Conservation (phyloP, 73 alveolate genomes). For the Tetrahymena elliotti region DNA sequence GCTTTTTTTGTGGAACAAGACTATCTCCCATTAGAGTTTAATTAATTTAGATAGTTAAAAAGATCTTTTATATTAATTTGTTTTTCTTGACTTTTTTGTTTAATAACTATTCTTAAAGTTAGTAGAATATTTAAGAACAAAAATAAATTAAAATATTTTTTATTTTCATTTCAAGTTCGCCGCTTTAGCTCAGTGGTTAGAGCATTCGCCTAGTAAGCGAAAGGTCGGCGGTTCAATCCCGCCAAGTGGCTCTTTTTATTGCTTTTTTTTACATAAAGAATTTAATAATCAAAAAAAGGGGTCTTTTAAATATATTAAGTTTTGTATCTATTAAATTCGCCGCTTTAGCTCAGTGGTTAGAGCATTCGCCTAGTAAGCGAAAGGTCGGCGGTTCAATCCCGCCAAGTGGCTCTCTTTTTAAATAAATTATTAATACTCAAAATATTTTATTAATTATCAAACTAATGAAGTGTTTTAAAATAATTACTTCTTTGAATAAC, state of each 20-base stretch:
- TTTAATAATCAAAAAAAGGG: neutral
- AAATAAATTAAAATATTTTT: neutral
- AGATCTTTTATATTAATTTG: no score
- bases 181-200: conserved; percentile 3
- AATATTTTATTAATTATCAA: neutral
- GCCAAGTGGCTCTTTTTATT: neutral
- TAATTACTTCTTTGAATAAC: no score
- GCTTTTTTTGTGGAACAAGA: no score
- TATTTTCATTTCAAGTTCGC: neutral
- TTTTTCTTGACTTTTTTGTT: no score
- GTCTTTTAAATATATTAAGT: neutral
- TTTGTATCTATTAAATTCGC: neutral
- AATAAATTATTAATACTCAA: neutral
- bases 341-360: conserved; percentile 1
- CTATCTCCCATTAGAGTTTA: no score
- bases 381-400: conserved; percentile 3
- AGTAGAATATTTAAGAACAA: no score
- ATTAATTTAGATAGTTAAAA: no score
- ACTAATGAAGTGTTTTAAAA: no score
- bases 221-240: conserved; percentile 5
- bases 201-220: conserved; percentile 3
- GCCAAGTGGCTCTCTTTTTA: neutral
- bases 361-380: conserved; percentile 1
- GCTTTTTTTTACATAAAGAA: no score
- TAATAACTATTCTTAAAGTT: no score